Conservation (phyloP, 805 yeast species). For the Candida coleopterorum region DNA sequence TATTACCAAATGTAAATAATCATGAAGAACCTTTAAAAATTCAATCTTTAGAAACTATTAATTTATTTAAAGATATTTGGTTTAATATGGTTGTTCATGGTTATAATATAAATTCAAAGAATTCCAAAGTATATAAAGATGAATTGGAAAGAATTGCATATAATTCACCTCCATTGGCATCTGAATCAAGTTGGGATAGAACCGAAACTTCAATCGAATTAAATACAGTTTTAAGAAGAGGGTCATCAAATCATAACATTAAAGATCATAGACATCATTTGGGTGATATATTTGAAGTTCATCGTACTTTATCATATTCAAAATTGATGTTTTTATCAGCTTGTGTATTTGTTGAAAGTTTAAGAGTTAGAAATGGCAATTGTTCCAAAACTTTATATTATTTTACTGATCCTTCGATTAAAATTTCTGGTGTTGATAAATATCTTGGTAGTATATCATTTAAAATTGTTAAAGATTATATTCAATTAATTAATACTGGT, state of each 20-base stretch:
- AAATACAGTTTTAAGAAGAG: slow-evolving; percentile 85
- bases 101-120: slow-evolving; percentile 54
- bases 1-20: slow-evolving; percentile 54
- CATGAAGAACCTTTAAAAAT: slow-evolving; percentile 39
- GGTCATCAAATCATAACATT: slow-evolving; percentile 77
- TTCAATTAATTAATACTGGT: slow-evolving; percentile 47
- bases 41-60: slow-evolving; percentile 45
- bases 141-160: slow-evolving; percentile 72
- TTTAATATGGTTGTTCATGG: slow-evolving; percentile 92
- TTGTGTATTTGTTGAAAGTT: slow-evolving; percentile 68
- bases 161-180: slow-evolving; percentile 82
- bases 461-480: slow-evolving; percentile 53
- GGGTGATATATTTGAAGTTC: slow-evolving; percentile 46
- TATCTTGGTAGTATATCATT: slow-evolving; percentile 63
- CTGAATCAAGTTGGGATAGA: slow-evolving; percentile 72
- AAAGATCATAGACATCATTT: slow-evolving; percentile 67
- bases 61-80: slow-evolving; percentile 85
- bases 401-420: slow-evolving; percentile 75
- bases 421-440: slow-evolving; percentile 61
- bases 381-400: slow-evolving; percentile 75
- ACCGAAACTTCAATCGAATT: slow-evolving; percentile 90
- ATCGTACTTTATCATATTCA: slow-evolving; percentile 57
- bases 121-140: slow-evolving; percentile 41
- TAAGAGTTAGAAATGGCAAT: slow-evolving; percentile 75
- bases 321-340: slow-evolving; percentile 87